Conservation (phyloP, 257 asterid species). For the Solanum phureja region DNA sequence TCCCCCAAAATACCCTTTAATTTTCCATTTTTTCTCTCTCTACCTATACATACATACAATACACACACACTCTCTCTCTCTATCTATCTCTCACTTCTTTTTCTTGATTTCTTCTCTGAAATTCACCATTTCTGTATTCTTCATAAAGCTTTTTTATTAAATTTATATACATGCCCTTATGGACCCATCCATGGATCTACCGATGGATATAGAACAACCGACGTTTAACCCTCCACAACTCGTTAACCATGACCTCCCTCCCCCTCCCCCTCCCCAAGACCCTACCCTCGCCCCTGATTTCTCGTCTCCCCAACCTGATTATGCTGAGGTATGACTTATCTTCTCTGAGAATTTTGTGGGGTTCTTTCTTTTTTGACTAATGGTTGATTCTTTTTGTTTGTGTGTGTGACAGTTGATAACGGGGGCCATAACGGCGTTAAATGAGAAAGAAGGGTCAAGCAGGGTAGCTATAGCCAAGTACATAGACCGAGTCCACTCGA, state of each 20-base stretch:
- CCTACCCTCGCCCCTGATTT: neutral
- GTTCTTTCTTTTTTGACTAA: neutral
- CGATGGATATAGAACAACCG: neutral
- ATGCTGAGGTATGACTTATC: neutral
- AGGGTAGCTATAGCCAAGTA: conserved; percentile 52
- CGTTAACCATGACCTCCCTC: neutral
- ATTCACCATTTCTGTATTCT: neutral
- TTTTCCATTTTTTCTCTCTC: neutral
- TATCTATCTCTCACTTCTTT: neutral
- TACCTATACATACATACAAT: neutral
- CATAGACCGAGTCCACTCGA: conserved; percentile 37
- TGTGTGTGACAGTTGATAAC: conserved; percentile 49
- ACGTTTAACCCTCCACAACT: neutral
- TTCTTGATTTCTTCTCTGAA: neutral
- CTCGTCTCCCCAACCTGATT: neutral
- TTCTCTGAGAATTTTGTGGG: neutral
- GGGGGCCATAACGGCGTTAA: conserved; percentile 49
- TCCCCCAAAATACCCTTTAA: neutral
- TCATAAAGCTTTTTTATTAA: neutral
- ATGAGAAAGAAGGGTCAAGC: conserved; percentile 68
- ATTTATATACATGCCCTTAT: neutral
- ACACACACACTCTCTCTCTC: neutral
- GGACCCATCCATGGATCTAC: conserved; percentile 4
- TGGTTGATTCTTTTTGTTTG: neutral
- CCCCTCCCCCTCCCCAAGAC: neutral